Conservation (phyloP, 257 asterid genomes). For the Euphrasia confusa region DNA sequence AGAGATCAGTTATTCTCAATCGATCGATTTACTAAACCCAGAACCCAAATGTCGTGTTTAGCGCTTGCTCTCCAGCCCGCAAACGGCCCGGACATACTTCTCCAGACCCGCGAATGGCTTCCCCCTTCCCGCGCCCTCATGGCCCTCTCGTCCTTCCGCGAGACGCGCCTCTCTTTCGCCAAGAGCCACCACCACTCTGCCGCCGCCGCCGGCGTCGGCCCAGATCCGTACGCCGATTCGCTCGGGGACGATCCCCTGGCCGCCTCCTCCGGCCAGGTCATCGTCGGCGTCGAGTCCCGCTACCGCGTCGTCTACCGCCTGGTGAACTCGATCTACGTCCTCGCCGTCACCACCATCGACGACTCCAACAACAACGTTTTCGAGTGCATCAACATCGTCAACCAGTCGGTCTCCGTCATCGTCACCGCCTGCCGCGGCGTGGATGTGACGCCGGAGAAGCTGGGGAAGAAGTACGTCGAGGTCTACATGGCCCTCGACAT, state of each 20-base stretch:
- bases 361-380: slow-evolving; percentile 76
- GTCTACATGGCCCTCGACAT: slow-evolving; percentile 96
- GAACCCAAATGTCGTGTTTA: slow-evolving; percentile 62
- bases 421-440: slow-evolving; percentile 95
- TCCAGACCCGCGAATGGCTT: slow-evolving; percentile 97
- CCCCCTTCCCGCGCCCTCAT: slow-evolving; percentile 94
- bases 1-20: not conserved
- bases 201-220: slow-evolving; percentile 14
- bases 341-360: slow-evolving; percentile 71
- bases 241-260: slow-evolving; percentile 94
- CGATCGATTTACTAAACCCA: slow-evolving; percentile 1
- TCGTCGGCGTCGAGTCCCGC: slow-evolving; percentile 85
- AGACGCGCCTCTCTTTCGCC: slow-evolving; percentile 71
- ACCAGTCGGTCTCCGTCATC: slow-evolving; percentile 83
- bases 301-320: slow-evolving; percentile 87
- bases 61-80: slow-evolving; percentile 93
- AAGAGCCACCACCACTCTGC: slow-evolving; percentile 38
- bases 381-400: slow-evolving; percentile 79
- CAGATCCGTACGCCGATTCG: slow-evolving; percentile 50
- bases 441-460: slow-evolving; percentile 89
- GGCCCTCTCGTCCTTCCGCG: slow-evolving; percentile 87
- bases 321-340: slow-evolving; percentile 85
- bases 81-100: slow-evolving; percentile 77
- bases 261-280: slow-evolving; percentile 88
- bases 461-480: slow-evolving; percentile 85